Conservation (phyloP, 1,284 basidiomycete species). For the Anthracocystis panici-leucophaei region DNA sequence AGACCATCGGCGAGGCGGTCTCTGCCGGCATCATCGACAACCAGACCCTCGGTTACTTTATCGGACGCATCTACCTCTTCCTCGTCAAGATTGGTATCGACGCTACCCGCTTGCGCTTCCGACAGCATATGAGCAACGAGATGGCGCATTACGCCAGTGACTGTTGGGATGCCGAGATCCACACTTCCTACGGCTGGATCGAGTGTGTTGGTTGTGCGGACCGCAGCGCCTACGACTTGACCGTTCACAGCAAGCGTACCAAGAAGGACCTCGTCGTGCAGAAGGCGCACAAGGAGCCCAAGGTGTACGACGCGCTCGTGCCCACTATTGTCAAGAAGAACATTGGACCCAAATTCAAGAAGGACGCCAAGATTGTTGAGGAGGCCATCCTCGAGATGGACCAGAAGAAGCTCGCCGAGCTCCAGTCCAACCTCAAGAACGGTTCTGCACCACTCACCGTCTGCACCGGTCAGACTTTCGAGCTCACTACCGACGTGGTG, state of each 20-base stretch:
- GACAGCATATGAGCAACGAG: constrained; percentile 96
- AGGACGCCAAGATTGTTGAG: constrained; percentile 81
- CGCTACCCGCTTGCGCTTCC: constrained; percentile 85
- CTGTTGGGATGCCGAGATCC: constrained; percentile 99
- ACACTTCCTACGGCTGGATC: constrained; percentile 95
- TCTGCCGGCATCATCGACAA: constrained; percentile 87
- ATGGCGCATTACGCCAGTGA: constrained; percentile 99
- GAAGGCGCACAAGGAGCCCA: constrained; percentile 84
- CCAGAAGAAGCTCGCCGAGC: constrained; percentile 77
- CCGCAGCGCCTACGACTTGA: constrained; percentile 91
- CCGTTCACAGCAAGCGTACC: constrained; percentile 73
- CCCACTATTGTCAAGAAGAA: constrained; percentile 87
- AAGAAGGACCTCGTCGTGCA: constrained; percentile 80
- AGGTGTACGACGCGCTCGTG: constrained; percentile 80
- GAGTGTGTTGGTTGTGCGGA: constrained; percentile 99
- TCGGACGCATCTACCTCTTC: constrained; percentile 92
- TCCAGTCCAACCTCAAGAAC: constrained; percentile 79
- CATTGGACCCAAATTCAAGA: constrained; percentile 90
- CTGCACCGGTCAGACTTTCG: constrained; percentile 75
- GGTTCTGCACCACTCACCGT: constrained; percentile 73
- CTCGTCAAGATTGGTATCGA: constrained; percentile 92
- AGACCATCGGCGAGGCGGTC: constrained; percentile 91
- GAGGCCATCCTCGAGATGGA: constrained; percentile 78
- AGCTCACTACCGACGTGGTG: constrained; percentile 81
- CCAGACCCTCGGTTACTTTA: constrained; percentile 96